Base-by-base conservation (phyloP, 805 yeast species). In the Myxozyma neotropica region DNA sequence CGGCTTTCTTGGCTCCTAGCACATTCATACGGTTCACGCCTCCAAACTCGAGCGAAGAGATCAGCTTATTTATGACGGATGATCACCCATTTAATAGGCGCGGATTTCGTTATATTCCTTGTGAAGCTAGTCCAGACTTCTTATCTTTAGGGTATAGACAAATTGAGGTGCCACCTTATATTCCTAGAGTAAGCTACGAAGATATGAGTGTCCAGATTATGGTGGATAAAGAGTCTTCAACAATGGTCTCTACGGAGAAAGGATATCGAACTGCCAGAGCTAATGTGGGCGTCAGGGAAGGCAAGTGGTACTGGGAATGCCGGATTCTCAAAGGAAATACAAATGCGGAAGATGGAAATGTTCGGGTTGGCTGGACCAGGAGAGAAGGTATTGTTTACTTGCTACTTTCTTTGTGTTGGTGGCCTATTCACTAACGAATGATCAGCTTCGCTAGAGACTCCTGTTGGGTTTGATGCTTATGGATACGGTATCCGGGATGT, bases 381-480 rank as follows among this genome's bases (percentile, higher is more conserved):
- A 80, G 90, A 62, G 98, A 93, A 43, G 63, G 63, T 55, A 23
- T n/a, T 6, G 6, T 38, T 23, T 13, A 19, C n/a, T 13, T 36
- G 6, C 31, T 21, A 12, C 7, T 45, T 29, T 24, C 27, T 17
- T 6, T 7, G 26, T 23, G 13, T 13, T 17, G 2, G 19, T 13
- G n/a, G 29, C 17, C n/a, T 19, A 36, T 42, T 17, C 19, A 19
- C 43, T 29, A 10, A 23, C n/a, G 12, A 40, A 23, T 39, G 24
- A 21, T 15, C 44, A 61, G 94, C 96, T 1, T 83, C 90, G 51
- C 73, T 92, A 45, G 97, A 93, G 67, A 96, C 96, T 0, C 98
- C 99, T 0, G 94, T 92, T 4, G 99, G 99, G 2, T 89, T 83
- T 68, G 98, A 94, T 73, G 93, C 91, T 0, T 94, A 91, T 74